A percentile compares a stretch with the other conserved stretches of the same genome.
These are phyloP conservation scores for Leptographium flavum DNA, from an alignment of 2,329 filamentous ascomycete genomes.

Conservation along the genomic window DNA sequence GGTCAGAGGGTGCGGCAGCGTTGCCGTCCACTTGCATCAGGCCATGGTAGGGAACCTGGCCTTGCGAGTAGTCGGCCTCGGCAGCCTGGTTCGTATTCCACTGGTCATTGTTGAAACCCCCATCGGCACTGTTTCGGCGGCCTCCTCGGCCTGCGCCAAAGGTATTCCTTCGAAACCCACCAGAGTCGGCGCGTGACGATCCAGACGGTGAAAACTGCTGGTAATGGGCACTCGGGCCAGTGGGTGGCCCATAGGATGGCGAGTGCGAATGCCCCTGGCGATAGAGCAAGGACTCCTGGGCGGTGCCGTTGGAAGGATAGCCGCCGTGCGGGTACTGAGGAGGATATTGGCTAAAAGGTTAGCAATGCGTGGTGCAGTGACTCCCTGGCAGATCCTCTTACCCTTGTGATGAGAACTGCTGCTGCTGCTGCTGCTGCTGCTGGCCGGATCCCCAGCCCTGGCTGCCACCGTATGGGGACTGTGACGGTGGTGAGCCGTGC, in stretches of 20 bases:
- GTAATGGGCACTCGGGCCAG: slow-evolving; percentile 41
- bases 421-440: slow-evolving; percentile 19
- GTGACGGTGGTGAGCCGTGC: slow-evolving; percentile 27
- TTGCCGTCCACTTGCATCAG: neutral
- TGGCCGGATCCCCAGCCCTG: slow-evolving; percentile 23
- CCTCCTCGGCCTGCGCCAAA: slow-evolving; percentile 34
- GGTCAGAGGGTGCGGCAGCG: neutral
- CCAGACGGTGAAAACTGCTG: slow-evolving; percentile 32
- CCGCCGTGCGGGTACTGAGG: slow-evolving; percentile 43
- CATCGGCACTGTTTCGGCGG: slow-evolving; percentile 14
- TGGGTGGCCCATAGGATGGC: slow-evolving; percentile 41
- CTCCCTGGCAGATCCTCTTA: slow-evolving; percentile 18
- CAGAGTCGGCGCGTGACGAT: slow-evolving; percentile 27
- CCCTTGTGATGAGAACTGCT: slow-evolving; percentile 26
- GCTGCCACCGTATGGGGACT: slow-evolving; percentile 26
- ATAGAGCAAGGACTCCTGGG: slow-evolving; percentile 43
- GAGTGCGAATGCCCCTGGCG: slow-evolving; percentile 33
- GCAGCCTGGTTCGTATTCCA: slow-evolving; percentile 43
- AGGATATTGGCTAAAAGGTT: slow-evolving; percentile 41
- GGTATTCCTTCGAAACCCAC: slow-evolving; percentile 45
- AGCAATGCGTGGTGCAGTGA: too few relatives aligned
- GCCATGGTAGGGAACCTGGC: neutral
- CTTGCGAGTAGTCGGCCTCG: slow-evolving; percentile 19
- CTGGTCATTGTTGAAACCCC: slow-evolving; percentile 48
- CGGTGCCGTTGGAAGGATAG: slow-evolving; percentile 33